phyloP scores from a whole-genome alignment of 176 grass and related monocot genomes.

The Hordeum vulgare region MorexV3_pseudomolecules_assembly NC_058518.1:124754377-124754876 shows the following conservation, averaged over 20 bases:
- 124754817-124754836: not conserved
- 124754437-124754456: not conserved
- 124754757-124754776: not conserved
- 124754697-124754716: not conserved
- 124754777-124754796: not conserved
- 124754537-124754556: not conserved
- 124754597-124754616: not conserved
- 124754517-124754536: not conserved
- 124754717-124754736: not conserved
- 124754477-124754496: not conserved
- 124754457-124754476: not conserved
- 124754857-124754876: not conserved
- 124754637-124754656: not conserved
- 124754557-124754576: not conserved
- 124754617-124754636: not conserved
- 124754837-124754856: not conserved
- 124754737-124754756: not conserved
- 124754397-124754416: too few relatives aligned
- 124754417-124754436: too few relatives aligned
- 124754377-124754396: too few relatives aligned
- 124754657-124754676: not conserved
- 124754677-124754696: not conserved
- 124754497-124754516: not conserved
- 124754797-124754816: not conserved
- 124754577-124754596: not conserved